Percentiles rank a stretch among this genome's conserved stretches.
Evolutionary conservation across 257 asterid genomes (phyloP).

Genomic region (Nicotiana undulata): DNA sequence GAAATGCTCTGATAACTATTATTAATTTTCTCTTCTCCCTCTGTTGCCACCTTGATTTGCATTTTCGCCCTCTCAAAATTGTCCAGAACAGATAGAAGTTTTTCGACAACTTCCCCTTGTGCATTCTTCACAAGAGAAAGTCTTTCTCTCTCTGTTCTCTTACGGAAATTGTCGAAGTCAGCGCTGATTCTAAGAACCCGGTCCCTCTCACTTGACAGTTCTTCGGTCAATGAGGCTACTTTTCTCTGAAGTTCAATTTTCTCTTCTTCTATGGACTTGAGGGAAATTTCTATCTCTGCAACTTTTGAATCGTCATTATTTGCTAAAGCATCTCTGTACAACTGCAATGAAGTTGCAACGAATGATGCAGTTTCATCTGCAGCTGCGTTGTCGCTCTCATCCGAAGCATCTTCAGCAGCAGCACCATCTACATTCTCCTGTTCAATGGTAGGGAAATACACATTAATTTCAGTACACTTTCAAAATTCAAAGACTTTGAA

Average conservation of each 20-base stretch:
- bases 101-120: constrained; percentile 73
- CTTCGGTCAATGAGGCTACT: constrained; percentile 47
- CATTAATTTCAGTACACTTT: background rate
- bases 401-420: constrained; percentile 23
- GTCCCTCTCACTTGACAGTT: constrained; percentile 48
- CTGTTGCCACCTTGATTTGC: constrained; percentile 66
- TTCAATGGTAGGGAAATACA: constrained; percentile 7
- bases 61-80: constrained; percentile 79
- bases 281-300: constrained; percentile 51
- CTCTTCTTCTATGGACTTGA: constrained; percentile 60
- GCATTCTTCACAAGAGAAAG: constrained; percentile 62
- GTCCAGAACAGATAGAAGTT: constrained; percentile 67
- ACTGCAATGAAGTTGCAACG: constrained; percentile 39
- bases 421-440: constrained; percentile 44
- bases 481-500: background rate
- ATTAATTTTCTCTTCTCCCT: constrained; percentile 67
- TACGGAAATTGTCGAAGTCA: constrained; percentile 76
- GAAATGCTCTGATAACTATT: constrained; percentile 72
- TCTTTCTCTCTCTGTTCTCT: constrained; percentile 67
- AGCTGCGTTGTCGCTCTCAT: constrained; percentile 32
- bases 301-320: constrained; percentile 50
- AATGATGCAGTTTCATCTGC: constrained; percentile 39
- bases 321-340: constrained; percentile 64
- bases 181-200: constrained; percentile 76
- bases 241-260: constrained; percentile 45